Evolutionary conservation across 192 early-diverging fungal species (phyloP).

Genomic region (Rhizophagus sp.): DNA sequence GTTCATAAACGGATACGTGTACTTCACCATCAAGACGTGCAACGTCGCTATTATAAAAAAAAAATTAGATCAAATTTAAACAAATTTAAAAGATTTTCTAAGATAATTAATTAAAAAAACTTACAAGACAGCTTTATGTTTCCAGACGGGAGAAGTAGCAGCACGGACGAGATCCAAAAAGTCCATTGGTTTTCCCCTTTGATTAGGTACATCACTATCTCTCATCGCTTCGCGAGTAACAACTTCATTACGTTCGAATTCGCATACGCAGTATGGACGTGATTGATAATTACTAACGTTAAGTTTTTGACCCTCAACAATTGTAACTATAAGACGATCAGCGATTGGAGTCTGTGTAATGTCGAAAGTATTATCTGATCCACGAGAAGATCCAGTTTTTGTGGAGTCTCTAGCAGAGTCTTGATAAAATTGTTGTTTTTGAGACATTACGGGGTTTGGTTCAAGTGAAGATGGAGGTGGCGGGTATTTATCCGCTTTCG

Average conservation of each 20-base stretch:
- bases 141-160: constrained; percentile 24
- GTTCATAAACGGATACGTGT: constrained; percentile 22
- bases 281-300: constrained; percentile 25
- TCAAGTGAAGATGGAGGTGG: background rate
- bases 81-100: background rate
- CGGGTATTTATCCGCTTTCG: too few species aligned
- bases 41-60: constrained; percentile 15
- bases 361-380: constrained; percentile 7
- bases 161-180: constrained; percentile 30
- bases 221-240: constrained; percentile 26
- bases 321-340: constrained; percentile 22
- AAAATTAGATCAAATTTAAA: background rate
- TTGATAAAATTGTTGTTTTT: background rate
- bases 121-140: constrained; percentile 26
- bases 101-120: background rate
- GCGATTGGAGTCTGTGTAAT: constrained; percentile 6
- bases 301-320: constrained; percentile 28
- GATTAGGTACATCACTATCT: constrained; percentile 5
- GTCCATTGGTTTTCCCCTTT: constrained; percentile 4
- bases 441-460: background rate
- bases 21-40: constrained; percentile 25
- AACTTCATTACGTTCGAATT: constrained; percentile 27
- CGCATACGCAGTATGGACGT: constrained; percentile 22
- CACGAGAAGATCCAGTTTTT: background rate
- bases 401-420: background rate